These are phyloP conservation scores for Crithidia mellificae DNA, from an alignment of 208 protist genomes.

Conservation along the genomic window DNA sequence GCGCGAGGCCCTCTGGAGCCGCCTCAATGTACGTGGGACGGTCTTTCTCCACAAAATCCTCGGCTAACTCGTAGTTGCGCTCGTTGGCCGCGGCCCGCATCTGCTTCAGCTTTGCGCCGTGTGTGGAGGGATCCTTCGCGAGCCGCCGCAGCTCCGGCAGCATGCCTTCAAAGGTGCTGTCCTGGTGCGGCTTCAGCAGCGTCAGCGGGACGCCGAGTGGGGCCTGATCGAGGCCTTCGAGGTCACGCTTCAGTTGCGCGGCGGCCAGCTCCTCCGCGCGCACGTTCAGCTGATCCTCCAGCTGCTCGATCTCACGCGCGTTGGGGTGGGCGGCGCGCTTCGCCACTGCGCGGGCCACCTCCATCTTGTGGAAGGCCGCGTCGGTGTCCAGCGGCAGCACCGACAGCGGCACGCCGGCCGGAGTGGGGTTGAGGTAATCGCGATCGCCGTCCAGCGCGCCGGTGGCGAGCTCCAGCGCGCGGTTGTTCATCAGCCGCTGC, in stretches of 20 bases:
- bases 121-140: conserved; percentile 55
- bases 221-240: conserved; percentile 45
- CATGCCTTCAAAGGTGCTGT: conserved; percentile 44
- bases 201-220: conserved; percentile 72
- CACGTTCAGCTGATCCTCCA: conserved; percentile 58
- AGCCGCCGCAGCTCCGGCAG: conserved; percentile 69
- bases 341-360: conserved; percentile 56
- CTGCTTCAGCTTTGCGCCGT: conserved; percentile 50
- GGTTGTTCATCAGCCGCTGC: conserved; percentile 55
- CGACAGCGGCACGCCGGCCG: conserved; percentile 56
- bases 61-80: conserved; percentile 49
- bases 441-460: conserved; percentile 50
- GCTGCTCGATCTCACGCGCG: conserved; percentile 27
- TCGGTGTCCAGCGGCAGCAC: conserved; percentile 68
- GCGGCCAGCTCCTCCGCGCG: conserved; percentile 58
- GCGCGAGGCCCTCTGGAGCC: conserved; percentile 54
- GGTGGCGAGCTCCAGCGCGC: conserved; percentile 50
- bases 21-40: conserved; percentile 67
- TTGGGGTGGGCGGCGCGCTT: conserved; percentile 35
- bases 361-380: conserved; percentile 48
- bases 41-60: conserved; percentile 55
- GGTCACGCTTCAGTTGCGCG: conserved; percentile 55
- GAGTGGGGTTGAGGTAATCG: conserved; percentile 42
- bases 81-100: conserved; percentile 53
- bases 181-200: conserved; percentile 63